Percentiles rank a stretch among this genome's conserved stretches.
Conservation (phyloP, 1,139 yeast genomes). For the Yamadazyma siamensis region DNA sequence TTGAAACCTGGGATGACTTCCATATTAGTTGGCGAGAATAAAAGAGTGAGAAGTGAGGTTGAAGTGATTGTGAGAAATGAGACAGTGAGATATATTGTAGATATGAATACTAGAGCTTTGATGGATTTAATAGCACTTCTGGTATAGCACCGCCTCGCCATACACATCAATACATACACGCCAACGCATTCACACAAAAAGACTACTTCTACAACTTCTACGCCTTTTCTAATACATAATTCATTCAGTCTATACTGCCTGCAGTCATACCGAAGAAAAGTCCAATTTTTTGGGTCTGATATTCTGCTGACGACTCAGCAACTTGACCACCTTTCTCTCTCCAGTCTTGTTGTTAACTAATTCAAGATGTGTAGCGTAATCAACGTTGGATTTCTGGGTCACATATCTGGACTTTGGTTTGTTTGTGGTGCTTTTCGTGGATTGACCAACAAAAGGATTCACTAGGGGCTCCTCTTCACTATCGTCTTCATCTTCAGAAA, state of each 20-base stretch:
- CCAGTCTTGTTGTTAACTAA: conserved; percentile 38
- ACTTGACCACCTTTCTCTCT: conserved; percentile 28
- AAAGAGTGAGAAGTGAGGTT: conserved; percentile 1
- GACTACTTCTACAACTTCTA: too few species aligned
- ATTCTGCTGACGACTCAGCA: conserved; percentile 32
- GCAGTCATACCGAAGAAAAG: conserved; percentile 15
- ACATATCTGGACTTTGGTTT: background rate
- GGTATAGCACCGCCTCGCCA: too few species aligned
- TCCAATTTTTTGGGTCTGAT: conserved; percentile 42
- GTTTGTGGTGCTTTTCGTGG: too few species aligned
- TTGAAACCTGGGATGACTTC: conserved; percentile 10
- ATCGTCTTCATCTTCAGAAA: conserved; percentile 31
- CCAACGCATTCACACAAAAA: too few species aligned
- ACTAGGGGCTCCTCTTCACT: conserved; percentile 10
- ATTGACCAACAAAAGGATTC: conserved; percentile 18
- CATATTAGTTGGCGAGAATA: conserved; percentile 3
- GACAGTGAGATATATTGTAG: background rate
- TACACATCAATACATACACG: too few species aligned
- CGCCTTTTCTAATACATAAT: too few species aligned
- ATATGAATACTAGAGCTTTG: too few species aligned
- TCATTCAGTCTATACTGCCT: background rate
- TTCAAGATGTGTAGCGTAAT: conserved; percentile 40
- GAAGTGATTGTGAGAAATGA: background rate
- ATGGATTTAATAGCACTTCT: too few species aligned
- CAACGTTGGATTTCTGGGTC: conserved; percentile 11